These are phyloP conservation scores for Phytophthora sp. DNA, from an alignment of 352 stramenopile genomes.

Conservation along the genomic window DNA sequence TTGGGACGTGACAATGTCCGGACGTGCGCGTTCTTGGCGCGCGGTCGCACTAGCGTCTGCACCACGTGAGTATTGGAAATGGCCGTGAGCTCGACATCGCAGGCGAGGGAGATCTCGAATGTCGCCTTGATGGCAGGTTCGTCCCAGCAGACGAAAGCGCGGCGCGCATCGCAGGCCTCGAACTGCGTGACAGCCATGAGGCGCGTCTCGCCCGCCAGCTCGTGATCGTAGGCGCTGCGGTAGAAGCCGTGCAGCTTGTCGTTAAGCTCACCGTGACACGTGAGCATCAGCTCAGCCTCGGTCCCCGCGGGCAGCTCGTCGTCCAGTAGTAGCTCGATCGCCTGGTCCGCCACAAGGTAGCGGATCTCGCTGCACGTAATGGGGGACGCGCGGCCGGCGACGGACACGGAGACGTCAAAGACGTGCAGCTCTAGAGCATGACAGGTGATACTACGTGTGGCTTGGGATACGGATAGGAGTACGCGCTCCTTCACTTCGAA, in stretches of 20 bases:
- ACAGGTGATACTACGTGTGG: conserved; percentile 86
- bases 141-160: conserved; percentile 98
- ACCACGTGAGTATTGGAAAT: conserved; percentile 98
- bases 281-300: conserved; percentile 47
- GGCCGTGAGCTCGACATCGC: conserved; percentile 88
- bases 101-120: conserved; percentile 93
- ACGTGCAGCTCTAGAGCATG: conserved; percentile 95
- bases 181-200: conserved; percentile 94
- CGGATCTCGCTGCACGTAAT: conserved; percentile 63
- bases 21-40: conserved; percentile 61
- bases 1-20: conserved; percentile 43
- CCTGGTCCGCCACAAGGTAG: conserved; percentile 60
- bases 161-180: conserved; percentile 88
- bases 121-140: conserved; percentile 96
- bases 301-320: conserved; percentile 46
- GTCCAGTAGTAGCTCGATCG: conserved; percentile 58
- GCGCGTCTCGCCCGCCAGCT: conserved; percentile 89
- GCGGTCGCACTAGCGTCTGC: conserved; percentile 67
- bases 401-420: conserved; percentile 64
- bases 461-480: conserved; percentile 59
- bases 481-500: conserved; percentile 78
- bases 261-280: conserved; percentile 78
- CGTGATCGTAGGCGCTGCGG: conserved; percentile 91
- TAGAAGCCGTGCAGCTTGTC: conserved; percentile 98
- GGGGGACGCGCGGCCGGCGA: conserved; percentile 34